Percentiles rank a stretch among this genome's conserved stretches.
Conservation (phyloP, 371 early-diverging fungal genomes). For the Batkoa obscura region DNA sequence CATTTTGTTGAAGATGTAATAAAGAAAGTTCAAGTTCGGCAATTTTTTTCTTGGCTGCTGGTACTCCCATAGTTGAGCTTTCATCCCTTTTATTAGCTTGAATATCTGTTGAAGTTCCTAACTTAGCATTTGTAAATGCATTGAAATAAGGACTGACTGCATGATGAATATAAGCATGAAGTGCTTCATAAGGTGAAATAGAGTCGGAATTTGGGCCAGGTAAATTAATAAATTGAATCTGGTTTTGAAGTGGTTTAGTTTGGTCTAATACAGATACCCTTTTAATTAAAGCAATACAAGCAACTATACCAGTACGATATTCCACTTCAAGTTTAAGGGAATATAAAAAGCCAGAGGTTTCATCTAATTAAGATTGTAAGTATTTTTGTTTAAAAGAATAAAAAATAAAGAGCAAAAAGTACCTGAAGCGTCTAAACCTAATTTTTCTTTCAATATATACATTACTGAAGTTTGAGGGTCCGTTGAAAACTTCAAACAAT, state of each 20-base stretch:
- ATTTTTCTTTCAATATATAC: conserved; percentile 48
- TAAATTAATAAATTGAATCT: conserved; percentile 77
- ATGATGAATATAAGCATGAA: conserved; percentile 80
- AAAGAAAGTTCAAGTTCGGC: conserved; percentile 92
- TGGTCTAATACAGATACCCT: conserved; percentile 54
- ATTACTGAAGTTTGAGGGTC: conserved; percentile 45
- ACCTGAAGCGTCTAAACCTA: conserved; percentile 24
- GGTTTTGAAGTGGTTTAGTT: conserved; percentile 46
- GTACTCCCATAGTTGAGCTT: conserved; percentile 82
- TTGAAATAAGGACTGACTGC: conserved; percentile 95
- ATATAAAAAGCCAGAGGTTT: conserved; percentile 22
- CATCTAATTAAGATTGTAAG: neutral
- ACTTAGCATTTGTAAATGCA: conserved; percentile 65
- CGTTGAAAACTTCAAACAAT: conserved; percentile 41
- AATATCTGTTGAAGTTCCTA: conserved; percentile 20
- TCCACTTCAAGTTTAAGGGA: conserved; percentile 53
- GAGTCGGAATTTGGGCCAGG: conserved; percentile 59
- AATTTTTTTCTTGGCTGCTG: conserved; percentile 92
- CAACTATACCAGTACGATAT: conserved; percentile 51
- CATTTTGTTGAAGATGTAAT: conserved; percentile 88
- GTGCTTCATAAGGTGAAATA: conserved; percentile 69
- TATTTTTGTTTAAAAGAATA: neutral
- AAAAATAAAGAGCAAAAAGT: neutral
- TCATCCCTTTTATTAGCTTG: conserved; percentile 38
- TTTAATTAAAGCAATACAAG: conserved; percentile 79